Conservation (phyloP, 2,329 filamentous ascomycete genomes). For the Beauveria rudraprayagi region DNA sequence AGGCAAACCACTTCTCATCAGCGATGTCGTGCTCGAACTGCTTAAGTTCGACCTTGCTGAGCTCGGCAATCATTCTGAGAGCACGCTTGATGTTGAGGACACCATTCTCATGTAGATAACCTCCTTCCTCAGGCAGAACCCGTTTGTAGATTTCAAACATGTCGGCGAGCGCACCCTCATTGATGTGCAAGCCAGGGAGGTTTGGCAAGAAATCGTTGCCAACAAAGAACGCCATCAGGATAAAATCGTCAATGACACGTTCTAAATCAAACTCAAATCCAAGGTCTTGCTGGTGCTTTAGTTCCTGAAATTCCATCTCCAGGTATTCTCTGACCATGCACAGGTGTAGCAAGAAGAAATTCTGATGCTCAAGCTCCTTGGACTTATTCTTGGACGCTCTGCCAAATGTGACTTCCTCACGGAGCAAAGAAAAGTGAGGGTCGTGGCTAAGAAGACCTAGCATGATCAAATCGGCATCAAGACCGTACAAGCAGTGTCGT, state of each 20-base stretch:
- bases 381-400: slow-evolving; percentile 79
- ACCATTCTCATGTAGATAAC: slow-evolving; percentile 94
- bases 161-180: slow-evolving; percentile 89
- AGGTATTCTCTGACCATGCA: slow-evolving; percentile 97
- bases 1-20: slow-evolving; percentile 85
- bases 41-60: slow-evolving; percentile 82
- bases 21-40: slow-evolving; percentile 87
- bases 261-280: slow-evolving; percentile 86
- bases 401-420: slow-evolving; percentile 97
- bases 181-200: slow-evolving; percentile 92
- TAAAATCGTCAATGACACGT: slow-evolving; percentile 96
- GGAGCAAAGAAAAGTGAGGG: slow-evolving; percentile 92
- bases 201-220: slow-evolving; percentile 99
- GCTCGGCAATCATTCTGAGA: slow-evolving; percentile 67
- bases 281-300: slow-evolving; percentile 65
- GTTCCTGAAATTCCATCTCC: slow-evolving; percentile 91
- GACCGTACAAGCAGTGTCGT: slow-evolving; percentile 91
- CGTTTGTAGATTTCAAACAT: slow-evolving; percentile 98
- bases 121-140: slow-evolving; percentile 75
- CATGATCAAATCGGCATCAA: slow-evolving; percentile 98
- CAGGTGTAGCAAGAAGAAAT: slow-evolving; percentile 94
- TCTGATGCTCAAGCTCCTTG: slow-evolving; percentile 96
- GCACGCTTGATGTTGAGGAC: slow-evolving; percentile 82
- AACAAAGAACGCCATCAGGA: slow-evolving; percentile 98
- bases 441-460: slow-evolving; percentile 93